phyloP scores from a whole-genome alignment of 1,284 basidiomycete species.

The Marasmius sp. region DNA sequence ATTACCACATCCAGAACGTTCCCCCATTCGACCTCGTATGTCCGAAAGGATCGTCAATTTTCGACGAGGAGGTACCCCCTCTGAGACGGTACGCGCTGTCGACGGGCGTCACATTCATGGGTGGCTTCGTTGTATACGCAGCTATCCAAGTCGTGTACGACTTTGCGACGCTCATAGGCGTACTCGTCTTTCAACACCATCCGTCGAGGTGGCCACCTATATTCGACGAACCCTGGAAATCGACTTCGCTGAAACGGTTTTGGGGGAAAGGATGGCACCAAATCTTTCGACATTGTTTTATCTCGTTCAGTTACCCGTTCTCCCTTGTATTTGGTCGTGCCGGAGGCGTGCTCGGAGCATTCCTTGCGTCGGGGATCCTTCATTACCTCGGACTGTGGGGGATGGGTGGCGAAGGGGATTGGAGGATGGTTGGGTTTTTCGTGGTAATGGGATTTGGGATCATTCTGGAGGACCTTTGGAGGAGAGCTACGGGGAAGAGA shows the following conservation, averaged over 20 bases:
- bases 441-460: slow-evolving; percentile 53
- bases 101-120: slow-evolving; percentile 36
- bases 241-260: slow-evolving; percentile 38
- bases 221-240: slow-evolving; percentile 38
- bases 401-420: slow-evolving; percentile 52
- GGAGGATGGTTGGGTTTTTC: slow-evolving; percentile 51
- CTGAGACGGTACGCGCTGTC: slow-evolving; percentile 43
- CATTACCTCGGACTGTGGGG: slow-evolving; percentile 60
- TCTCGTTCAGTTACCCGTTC: slow-evolving; percentile 27
- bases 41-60: slow-evolving; percentile 48
- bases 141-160: slow-evolving; percentile 45
- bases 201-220: slow-evolving; percentile 42
- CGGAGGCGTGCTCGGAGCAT: slow-evolving; percentile 53
- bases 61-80: slow-evolving; percentile 42
- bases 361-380: slow-evolving; percentile 53
- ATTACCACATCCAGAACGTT: slow-evolving; percentile 39
- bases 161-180: slow-evolving; percentile 39
- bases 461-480: slow-evolving; percentile 48
- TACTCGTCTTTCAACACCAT: slow-evolving; percentile 35
- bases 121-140: slow-evolving; percentile 40
- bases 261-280: slow-evolving; percentile 51
- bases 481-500: slow-evolving; percentile 35
- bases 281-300: slow-evolving; percentile 37
- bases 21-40: slow-evolving; percentile 34
- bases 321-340: slow-evolving; percentile 38